A percentile compares a stretch with the other conserved stretches of the same genome.
Conservation (phyloP, 2,329 filamentous ascomycete genomes). For the Curvularia verruculosa region DNA sequence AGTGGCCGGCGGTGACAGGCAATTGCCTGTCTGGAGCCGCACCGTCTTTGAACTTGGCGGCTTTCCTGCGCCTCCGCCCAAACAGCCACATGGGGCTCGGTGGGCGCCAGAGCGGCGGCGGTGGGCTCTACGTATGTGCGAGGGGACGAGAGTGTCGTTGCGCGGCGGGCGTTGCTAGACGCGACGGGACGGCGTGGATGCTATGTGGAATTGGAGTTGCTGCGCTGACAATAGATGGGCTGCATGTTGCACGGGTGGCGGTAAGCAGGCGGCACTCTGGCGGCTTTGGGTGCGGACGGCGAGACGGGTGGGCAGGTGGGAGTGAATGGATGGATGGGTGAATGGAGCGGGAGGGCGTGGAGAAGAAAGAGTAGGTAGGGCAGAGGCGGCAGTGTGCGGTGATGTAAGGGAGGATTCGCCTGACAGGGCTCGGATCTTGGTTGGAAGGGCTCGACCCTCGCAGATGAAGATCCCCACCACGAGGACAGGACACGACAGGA, state of each 20-base stretch:
- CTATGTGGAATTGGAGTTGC: slow-evolving; percentile 27
- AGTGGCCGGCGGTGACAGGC: slow-evolving; percentile 34
- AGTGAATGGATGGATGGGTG: too few relatives aligned
- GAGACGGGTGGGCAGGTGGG: background rate
- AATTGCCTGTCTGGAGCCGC: slow-evolving; percentile 59
- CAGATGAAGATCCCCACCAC: slow-evolving; percentile 24
- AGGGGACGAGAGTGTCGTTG: slow-evolving; percentile 13
- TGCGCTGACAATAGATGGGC: slow-evolving; percentile 24
- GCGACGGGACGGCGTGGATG: slow-evolving; percentile 33
- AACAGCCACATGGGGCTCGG: slow-evolving; percentile 77
- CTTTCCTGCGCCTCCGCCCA: slow-evolving; percentile 73
- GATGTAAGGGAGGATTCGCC: slow-evolving; percentile 17
- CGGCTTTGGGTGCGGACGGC: background rate
- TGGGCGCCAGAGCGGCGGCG: slow-evolving; percentile 12
- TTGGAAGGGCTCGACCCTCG: slow-evolving; percentile 19
- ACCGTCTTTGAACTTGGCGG: slow-evolving; percentile 56
- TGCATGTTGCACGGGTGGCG: slow-evolving; percentile 24
- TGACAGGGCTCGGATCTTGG: slow-evolving; percentile 7
- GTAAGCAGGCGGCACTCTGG: slow-evolving; percentile 14
- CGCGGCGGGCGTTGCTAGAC: slow-evolving; percentile 16
- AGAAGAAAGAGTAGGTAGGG: slow-evolving; percentile 13
- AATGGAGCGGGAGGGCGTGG: background rate
- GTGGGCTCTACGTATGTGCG: background rate
- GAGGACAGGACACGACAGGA: slow-evolving; percentile 18
- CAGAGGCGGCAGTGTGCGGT: background rate